A percentile compares a stretch with the other conserved stretches of the same genome.
These are phyloP conservation scores for Magnolia officinalis DNA, from an alignment of 164 flowering plant genomes.

Conservation along the genomic window DNA sequence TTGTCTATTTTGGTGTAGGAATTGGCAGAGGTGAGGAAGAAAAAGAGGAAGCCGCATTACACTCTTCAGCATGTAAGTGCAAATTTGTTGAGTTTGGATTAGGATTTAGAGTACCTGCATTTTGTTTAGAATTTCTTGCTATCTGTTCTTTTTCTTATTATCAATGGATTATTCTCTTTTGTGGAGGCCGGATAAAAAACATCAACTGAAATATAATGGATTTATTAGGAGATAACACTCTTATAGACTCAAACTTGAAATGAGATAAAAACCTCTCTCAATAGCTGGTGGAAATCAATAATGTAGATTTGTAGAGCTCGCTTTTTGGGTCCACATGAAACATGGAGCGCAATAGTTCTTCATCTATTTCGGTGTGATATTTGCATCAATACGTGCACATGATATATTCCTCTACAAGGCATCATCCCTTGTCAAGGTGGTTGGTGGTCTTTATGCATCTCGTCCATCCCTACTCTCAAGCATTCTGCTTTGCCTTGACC, in stretches of 20 bases:
- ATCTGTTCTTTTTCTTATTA: neutral
- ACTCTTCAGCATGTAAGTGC: conserved; percentile 64
- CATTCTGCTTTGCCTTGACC: no score
- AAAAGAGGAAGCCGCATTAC: conserved; percentile 80
- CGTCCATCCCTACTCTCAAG: no score
- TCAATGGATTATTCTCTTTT: neutral
- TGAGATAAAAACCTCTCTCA: neutral
- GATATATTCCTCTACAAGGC: no score
- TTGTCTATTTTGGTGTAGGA: conserved; percentile 45
- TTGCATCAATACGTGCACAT: neutral
- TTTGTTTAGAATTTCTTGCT: neutral
- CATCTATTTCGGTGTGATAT: neutral
- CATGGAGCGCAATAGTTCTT: no score
- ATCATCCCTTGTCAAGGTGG: no score
- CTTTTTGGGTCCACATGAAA: no score
- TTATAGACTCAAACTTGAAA: neutral
- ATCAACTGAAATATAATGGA: neutral
- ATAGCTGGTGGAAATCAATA: neutral
- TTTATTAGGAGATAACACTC: neutral
- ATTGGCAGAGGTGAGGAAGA: conserved; percentile 78
- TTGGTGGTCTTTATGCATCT: no score
- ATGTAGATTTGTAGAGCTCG: no score
- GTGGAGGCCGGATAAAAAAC: neutral
- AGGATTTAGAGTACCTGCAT: neutral
- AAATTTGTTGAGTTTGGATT: neutral